phyloP scores from a whole-genome alignment of 2,329 filamentous ascomycete genomes.

The Nigrospora sphaerica region DNA sequence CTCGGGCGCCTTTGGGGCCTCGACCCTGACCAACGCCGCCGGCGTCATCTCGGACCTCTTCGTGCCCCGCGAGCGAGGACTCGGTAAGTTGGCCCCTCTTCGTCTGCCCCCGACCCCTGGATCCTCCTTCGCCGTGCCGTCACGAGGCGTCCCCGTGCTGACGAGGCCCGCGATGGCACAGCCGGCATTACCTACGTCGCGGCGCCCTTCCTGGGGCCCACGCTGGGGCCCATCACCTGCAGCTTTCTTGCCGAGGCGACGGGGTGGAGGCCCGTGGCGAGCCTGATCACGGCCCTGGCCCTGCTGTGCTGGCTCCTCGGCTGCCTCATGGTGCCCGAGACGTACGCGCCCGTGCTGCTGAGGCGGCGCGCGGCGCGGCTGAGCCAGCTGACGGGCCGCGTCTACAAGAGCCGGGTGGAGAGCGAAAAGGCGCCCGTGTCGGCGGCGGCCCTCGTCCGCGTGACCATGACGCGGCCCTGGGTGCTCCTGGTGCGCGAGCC shows the following conservation, averaged over 20 bases:
- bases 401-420: slow-evolving; percentile 43
- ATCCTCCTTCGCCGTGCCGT: too few species aligned
- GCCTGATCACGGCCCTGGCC: slow-evolving; percentile 53
- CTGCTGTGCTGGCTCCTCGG: slow-evolving; percentile 47
- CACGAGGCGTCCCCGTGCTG: too few species aligned
- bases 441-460: slow-evolving; percentile 4
- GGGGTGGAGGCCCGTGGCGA: slow-evolving; percentile 63
- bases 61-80: slow-evolving; percentile 32
- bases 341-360: slow-evolving; percentile 48
- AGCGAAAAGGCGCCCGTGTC: slow-evolving; percentile 20
- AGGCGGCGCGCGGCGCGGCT: slow-evolving; percentile 41
- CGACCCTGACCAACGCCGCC: slow-evolving; percentile 43
- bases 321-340: slow-evolving; percentile 44
- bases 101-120: too few species aligned
- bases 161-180: too few species aligned
- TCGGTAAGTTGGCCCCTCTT: too few species aligned
- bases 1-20: slow-evolving; percentile 42
- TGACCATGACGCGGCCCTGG: slow-evolving; percentile 3
- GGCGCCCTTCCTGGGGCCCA: slow-evolving; percentile 57
- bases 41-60: slow-evolving; percentile 48
- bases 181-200: slow-evolving; percentile 55
- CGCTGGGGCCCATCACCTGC: slow-evolving; percentile 52
- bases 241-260: slow-evolving; percentile 54
- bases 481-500: slow-evolving; percentile 51
- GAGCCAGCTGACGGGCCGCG: slow-evolving; percentile 43